Percentiles rank a stretch among this genome's conserved stretches.
Conservation (phyloP, 2,329 filamentous ascomycete species). For the Fusarium papillatum region DNA sequence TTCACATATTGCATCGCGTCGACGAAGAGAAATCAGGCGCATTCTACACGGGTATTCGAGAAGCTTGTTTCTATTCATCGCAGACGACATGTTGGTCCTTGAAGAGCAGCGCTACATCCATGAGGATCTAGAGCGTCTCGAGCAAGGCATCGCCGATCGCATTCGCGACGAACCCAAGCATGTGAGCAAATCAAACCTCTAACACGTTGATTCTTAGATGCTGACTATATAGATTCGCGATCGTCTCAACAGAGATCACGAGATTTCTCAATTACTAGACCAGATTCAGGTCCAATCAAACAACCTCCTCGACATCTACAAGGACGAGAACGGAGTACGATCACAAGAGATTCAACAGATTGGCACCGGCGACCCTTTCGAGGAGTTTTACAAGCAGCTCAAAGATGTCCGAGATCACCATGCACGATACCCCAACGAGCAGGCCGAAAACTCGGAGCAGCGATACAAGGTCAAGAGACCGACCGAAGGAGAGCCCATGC, state of each 20-base stretch:
- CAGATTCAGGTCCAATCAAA: conserved; percentile 90
- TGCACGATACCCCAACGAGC: conserved; percentile 91
- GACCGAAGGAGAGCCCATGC: conserved; percentile 72
- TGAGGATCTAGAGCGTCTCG: conserved; percentile 95
- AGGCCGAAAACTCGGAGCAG: conserved; percentile 93
- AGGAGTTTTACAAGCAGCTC: conserved; percentile 91
- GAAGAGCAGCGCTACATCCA: conserved; percentile 96
- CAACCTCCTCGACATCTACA: conserved; percentile 86
- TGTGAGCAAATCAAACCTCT: conserved; percentile 62
- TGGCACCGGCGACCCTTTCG: conserved; percentile 87
- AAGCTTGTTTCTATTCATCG: not conserved
- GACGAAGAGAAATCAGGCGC: not conserved
- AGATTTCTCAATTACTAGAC: conserved; percentile 87
- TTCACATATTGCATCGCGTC: conserved; percentile 12
- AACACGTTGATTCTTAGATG: conserved; percentile 1
- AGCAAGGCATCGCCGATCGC: conserved; percentile 93
- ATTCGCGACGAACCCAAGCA: conserved; percentile 90
- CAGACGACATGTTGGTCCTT: conserved; percentile 79
- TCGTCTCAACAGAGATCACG: conserved; percentile 90
- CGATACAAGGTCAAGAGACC: conserved; percentile 83
- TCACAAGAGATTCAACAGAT: conserved; percentile 88
- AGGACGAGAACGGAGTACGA: conserved; percentile 79
- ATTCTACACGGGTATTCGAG: not conserved
- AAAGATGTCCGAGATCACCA: conserved; percentile 89
- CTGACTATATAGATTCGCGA: conserved; percentile 79